phyloP scores from a whole-genome alignment of 2,329 filamentous ascomycete genomes.

The Xylariaceae sp. region DNA sequence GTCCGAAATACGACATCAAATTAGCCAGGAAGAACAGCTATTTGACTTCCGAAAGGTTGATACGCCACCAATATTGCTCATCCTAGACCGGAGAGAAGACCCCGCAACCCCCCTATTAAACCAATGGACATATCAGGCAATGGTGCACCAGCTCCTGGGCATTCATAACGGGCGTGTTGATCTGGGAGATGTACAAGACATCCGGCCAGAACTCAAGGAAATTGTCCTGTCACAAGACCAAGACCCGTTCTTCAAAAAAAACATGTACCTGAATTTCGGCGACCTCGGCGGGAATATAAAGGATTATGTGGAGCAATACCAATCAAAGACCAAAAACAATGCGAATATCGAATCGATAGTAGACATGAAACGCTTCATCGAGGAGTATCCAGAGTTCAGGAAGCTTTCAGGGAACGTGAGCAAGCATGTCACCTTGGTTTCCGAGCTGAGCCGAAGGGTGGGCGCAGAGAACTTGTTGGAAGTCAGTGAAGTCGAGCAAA shows the following conservation, averaged over 20 bases:
- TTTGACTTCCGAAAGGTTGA: slow-evolving; percentile 96
- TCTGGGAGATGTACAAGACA: slow-evolving; percentile 75
- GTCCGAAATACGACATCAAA: slow-evolving; percentile 84
- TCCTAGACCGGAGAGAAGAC: slow-evolving; percentile 89
- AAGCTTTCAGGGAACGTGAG: slow-evolving; percentile 97
- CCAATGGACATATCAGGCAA: slow-evolving; percentile 99
- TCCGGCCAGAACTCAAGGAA: slow-evolving; percentile 82
- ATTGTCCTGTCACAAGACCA: slow-evolving; percentile 95
- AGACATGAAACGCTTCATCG: slow-evolving; percentile 99
- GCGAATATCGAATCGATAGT: slow-evolving; percentile 94
- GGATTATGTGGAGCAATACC: slow-evolving; percentile 97
- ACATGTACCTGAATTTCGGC: slow-evolving; percentile 98
- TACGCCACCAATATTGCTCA: slow-evolving; percentile 85
- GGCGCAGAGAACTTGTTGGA: slow-evolving; percentile 85
- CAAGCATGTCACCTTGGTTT: slow-evolving; percentile 95
- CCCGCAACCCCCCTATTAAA: slow-evolving; percentile 90
- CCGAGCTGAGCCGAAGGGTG: slow-evolving; percentile 85
- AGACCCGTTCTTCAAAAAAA: slow-evolving; percentile 97
- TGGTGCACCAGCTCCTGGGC: slow-evolving; percentile 94
- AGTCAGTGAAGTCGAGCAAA: slow-evolving; percentile 95
- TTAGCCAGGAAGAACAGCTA: slow-evolving; percentile 91
- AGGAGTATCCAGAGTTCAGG: slow-evolving; percentile 96
- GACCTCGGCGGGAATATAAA: slow-evolving; percentile 95
- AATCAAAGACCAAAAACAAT: slow-evolving; percentile 93
- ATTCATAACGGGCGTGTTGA: slow-evolving; percentile 95